These are phyloP conservation scores for Yamadazyma sp. DNA, from an alignment of 805 yeast genomes.

Conservation along the genomic window DNA sequence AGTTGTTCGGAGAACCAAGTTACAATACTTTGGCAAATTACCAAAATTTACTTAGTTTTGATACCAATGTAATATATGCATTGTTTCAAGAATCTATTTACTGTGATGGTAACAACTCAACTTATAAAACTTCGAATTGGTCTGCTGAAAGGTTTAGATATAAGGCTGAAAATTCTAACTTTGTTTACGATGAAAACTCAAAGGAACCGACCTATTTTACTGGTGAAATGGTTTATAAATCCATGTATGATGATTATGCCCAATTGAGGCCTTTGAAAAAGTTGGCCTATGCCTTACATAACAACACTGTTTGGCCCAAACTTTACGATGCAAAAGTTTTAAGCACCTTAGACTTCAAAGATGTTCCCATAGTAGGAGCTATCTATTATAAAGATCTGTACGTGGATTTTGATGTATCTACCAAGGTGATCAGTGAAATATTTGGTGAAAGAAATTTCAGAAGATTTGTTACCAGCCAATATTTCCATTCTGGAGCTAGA, in stretches of 20 bases:
- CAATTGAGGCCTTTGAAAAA: constrained; percentile 39
- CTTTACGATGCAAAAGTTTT: constrained; percentile 34
- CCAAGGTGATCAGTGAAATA: constrained; percentile 28
- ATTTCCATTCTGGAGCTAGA: constrained; percentile 50
- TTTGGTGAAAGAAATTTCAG: constrained; percentile 32
- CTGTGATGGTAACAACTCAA: constrained; percentile 35
- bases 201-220: constrained; percentile 40
- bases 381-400: constrained; percentile 49
- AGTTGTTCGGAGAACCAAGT: constrained; percentile 31
- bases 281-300: constrained; percentile 38
- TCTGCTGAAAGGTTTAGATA: constrained; percentile 43
- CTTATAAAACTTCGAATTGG: constrained; percentile 37
- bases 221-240: constrained; percentile 55
- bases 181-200: constrained; percentile 18
- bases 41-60: constrained; percentile 40
- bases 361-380: constrained; percentile 49
- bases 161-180: constrained; percentile 20
- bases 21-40: constrained; percentile 32
- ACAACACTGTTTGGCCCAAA: constrained; percentile 30
- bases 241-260: constrained; percentile 47
- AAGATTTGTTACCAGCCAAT: constrained; percentile 45
- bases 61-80: constrained; percentile 53
- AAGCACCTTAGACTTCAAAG: constrained; percentile 25
- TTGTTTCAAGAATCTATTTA: constrained; percentile 60
- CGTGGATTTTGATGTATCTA: constrained; percentile 45